phyloP scores from a whole-genome alignment of 192 early-diverging fungal genomes.

The Coemansia sp. region DNA sequence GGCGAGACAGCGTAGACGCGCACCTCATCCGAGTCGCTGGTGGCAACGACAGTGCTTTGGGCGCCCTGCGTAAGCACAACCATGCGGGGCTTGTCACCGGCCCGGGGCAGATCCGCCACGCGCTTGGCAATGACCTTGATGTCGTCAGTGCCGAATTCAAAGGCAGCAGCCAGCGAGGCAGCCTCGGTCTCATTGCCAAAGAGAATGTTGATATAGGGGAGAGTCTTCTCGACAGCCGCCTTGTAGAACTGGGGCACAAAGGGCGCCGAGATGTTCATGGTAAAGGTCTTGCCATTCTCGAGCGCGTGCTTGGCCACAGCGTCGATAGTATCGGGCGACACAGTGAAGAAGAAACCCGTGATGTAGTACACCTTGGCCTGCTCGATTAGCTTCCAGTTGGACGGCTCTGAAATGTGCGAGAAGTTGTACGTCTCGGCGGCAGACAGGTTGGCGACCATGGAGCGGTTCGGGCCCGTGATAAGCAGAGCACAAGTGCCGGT shows the following conservation, averaged over 20 bases:
- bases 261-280: constrained; percentile 94
- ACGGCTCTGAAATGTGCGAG: constrained; percentile 64
- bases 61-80: constrained; percentile 89
- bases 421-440: constrained; percentile 88
- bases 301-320: constrained; percentile 87
- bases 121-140: constrained; percentile 78
- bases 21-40: constrained; percentile 60
- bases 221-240: constrained; percentile 67
- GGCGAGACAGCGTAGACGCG: constrained; percentile 63
- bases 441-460: constrained; percentile 89
- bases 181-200: constrained; percentile 99
- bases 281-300: constrained; percentile 79
- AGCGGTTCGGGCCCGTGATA: constrained; percentile 86
- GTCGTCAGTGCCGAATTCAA: constrained; percentile 70
- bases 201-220: constrained; percentile 87
- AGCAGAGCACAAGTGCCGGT: constrained; percentile 96
- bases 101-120: constrained; percentile 83
- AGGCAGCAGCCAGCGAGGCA: constrained; percentile 72
- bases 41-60: constrained; percentile 55
- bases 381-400: constrained; percentile 87
- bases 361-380: constrained; percentile 89
- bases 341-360: constrained; percentile 93
- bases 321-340: constrained; percentile 80
- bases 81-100: constrained; percentile 66
- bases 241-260: constrained; percentile 96